Evolutionary conservation across 371 early-diverging fungal genomes (phyloP), one percentile per base, ranked within the genome.

Genomic region (Capillidium heterosporum): DNA sequence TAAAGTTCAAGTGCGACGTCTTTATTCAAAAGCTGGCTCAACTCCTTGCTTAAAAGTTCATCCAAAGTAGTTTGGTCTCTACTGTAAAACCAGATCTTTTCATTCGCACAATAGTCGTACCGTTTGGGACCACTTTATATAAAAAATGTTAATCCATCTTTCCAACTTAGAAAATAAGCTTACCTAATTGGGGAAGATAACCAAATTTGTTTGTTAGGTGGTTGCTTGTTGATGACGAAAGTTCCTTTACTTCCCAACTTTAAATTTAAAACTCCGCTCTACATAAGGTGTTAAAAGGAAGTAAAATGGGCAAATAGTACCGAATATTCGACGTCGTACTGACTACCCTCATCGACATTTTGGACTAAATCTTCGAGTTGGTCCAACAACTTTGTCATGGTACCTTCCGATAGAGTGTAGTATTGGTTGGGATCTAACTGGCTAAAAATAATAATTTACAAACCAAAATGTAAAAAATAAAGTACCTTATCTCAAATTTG

Each of bases 131-230:
- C 98, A 65, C 90, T 85, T 48, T 31, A 27, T 17, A 28, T 35
- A n/a, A 53, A n/a, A n/a, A 23, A 41, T 42, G 21, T 39, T 39
- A 32, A 57, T 41, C 29, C 19, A 32, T 29, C n/a, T 21, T 35
- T 27, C 51, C 1, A 29, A 39, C 28, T 35, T 26, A 41, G 11
- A 50, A 21, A 24, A n/a, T 7, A 35, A 35, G 35, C 29, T 59
- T 56, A 75, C 78, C 78, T 84, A 29, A 83, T 62, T 2, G 99
- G 99, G 5, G 97, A 96, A 15, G 97, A 96, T 7, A 92, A 70
- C 99, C 99, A 99, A 21, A 99, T 88, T 69, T 99, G 98, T 64
- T 81, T 82, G 74, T 95, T 95, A 1, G 98, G 91, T 24, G 98
- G 97, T 68, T 99, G 99, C 66, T 95, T 97, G 71, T 97, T 99